Evolutionary conservation across 2,329 filamentous ascomycete species (phyloP).

Genomic region (Bipolaris zeicola): DNA sequence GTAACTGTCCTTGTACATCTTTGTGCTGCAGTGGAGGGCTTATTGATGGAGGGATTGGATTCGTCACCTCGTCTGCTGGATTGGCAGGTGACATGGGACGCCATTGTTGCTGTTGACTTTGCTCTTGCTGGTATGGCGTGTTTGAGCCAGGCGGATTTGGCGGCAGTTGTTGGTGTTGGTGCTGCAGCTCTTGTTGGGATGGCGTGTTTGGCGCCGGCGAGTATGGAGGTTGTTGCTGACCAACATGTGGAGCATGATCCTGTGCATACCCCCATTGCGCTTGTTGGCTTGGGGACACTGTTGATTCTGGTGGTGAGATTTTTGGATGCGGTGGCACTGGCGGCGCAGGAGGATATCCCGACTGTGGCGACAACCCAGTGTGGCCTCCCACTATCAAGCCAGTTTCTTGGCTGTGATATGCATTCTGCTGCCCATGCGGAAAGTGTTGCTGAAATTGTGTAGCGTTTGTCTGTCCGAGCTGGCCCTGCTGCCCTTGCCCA

Average conservation of each 20-base stretch:
- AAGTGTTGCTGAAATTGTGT: not conserved
- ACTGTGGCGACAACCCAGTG: not conserved
- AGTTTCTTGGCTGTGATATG: not conserved
- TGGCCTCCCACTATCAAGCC: not conserved
- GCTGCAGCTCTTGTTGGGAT: not conserved
- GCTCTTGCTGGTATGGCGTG: slow-evolving; percentile 7
- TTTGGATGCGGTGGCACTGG: not conserved
- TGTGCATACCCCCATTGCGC: not conserved
- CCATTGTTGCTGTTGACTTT: slow-evolving; percentile 39
- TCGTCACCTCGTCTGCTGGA: not conserved
- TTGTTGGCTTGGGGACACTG: not conserved
- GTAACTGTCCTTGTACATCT: not conserved
- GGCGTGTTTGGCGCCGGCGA: not conserved
- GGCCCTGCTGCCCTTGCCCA: slow-evolving; percentile 11
- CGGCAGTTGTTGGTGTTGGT: not conserved
- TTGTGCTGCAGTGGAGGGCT: not conserved
- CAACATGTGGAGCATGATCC: not conserved
- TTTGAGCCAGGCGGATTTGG: not conserved
- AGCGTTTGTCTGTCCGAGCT: not conserved
- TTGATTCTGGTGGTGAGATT: not conserved
- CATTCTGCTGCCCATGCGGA: not conserved
- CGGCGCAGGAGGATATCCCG: not conserved
- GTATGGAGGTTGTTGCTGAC: not conserved
- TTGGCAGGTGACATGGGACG: slow-evolving; percentile 14
- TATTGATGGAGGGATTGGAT: not conserved